phyloP scores from a whole-genome alignment of 139 green algal species.

The Eudorina sp. region DNA sequence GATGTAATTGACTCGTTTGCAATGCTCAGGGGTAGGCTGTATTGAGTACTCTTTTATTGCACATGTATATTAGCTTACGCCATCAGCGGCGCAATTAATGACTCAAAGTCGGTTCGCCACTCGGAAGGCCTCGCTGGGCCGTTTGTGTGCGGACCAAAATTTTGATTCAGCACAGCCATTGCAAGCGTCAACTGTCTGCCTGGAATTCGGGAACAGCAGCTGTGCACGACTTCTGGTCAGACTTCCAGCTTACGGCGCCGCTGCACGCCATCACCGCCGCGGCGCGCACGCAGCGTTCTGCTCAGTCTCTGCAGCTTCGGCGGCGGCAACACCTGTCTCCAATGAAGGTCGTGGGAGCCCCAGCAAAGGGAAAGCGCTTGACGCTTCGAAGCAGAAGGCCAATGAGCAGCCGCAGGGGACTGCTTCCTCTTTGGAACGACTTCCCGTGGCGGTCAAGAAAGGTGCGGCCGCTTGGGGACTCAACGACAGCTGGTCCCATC shows the following conservation, averaged over 20 bases:
- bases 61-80: no score
- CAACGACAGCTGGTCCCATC: no score
- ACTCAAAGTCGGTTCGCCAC: not conserved
- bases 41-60: no score
- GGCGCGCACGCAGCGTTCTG: not conserved
- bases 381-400: no score
- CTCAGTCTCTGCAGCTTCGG: not conserved
- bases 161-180: not conserved
- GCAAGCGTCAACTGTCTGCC: not conserved
- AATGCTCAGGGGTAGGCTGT: no score
- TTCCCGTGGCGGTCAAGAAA: slow-evolving; percentile 37
- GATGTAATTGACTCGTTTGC: no score
- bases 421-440: not conserved
- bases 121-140: not conserved
- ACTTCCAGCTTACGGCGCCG: not conserved
- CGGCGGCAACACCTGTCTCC: not conserved
- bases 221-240: not conserved
- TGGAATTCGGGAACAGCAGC: not conserved
- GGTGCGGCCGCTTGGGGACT: not conserved
- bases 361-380: not conserved
- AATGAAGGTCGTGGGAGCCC: not conserved
- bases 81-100: no score
- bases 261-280: not conserved
- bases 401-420: not conserved
- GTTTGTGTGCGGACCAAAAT: not conserved